Base-by-base conservation (phyloP, 805 yeast species). In the Hanseniaspora thailandica region DNA sequence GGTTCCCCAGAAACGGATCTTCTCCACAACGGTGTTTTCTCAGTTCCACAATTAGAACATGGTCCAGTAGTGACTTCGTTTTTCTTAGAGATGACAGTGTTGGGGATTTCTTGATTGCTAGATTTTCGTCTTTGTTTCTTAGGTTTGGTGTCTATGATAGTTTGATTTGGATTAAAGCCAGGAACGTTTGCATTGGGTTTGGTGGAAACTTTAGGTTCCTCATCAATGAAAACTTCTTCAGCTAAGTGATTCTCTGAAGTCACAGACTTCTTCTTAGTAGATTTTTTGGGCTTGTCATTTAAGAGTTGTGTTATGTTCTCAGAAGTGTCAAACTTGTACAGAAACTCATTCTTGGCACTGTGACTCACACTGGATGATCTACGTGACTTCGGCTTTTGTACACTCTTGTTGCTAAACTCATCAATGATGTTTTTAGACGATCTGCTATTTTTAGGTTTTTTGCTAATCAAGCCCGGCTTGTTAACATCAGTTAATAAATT, bases 11-110 rank as follows among this genome's bases (percentile, higher is more conserved):
- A 81, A 0, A 95, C 84, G 62, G 87, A 87, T 52, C 96, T 75
- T 60, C 97, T 73, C 97, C 97, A 90, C 26, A 90, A 66, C 2
- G 97, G 97, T 0, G 97, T 89, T 10, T 90, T 88, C 57, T 74
- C 78, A 0, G 97, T 89, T 58, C 81, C 82, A 66, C 97, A 89
- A 67, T 89, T 90, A 22, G 89, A 80, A 67, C 97, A 89, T 44
- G 70, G 51, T 9, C 51, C 56, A 15, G 36, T 47, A 19, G 45
- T 41, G 35, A 47, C 49, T 34, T 40, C 47, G 15, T 6, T 13
- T 35, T 35, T 38, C 31, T 39, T 38, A 6, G 41, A 20, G 6
- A 15, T 5, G 13, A 15, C 12, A 2, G 41, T 15, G 3, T 15
- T n/a, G 15, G n/a, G 5, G n/a, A 2, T 7, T 5, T 47, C 28